These are phyloP conservation scores for Sclerotinia nivalis DNA, from an alignment of 2,329 filamentous ascomycete species.

Conservation along the genomic window DNA sequence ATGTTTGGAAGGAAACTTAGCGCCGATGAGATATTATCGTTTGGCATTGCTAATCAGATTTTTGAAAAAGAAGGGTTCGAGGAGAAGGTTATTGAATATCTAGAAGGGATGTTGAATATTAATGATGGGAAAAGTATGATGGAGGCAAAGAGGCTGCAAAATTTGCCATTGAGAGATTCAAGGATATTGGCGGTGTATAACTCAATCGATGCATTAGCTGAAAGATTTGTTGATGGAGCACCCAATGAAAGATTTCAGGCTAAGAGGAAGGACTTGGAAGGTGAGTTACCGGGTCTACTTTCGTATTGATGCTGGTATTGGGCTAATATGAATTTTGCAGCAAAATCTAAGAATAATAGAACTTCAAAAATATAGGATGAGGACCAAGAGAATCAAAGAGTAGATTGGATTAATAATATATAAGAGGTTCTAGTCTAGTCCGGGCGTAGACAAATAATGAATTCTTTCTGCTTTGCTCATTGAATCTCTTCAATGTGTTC, in stretches of 20 bases:
- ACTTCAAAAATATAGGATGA: slow-evolving; percentile 31
- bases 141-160: slow-evolving; percentile 53
- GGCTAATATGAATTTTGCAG: slow-evolving; percentile 24
- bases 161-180: slow-evolving; percentile 47
- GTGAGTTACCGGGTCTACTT: slow-evolving; percentile 25
- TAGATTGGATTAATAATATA: background rate
- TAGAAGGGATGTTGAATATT: slow-evolving; percentile 46
- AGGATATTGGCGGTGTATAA: slow-evolving; percentile 51
- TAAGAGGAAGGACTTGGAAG: slow-evolving; percentile 43
- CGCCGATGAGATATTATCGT: slow-evolving; percentile 46
- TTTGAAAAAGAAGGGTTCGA: slow-evolving; percentile 48
- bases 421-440: background rate
- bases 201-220: slow-evolving; percentile 49
- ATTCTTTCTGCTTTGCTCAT: background rate
- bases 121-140: slow-evolving; percentile 56
- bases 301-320: background rate
- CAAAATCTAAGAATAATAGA: slow-evolving; percentile 31
- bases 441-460: background rate
- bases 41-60: slow-evolving; percentile 50
- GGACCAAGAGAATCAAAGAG: background rate
- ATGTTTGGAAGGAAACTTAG: slow-evolving; percentile 52
- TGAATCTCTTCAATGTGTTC: too few species aligned
- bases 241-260: slow-evolving; percentile 47
- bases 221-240: slow-evolving; percentile 51
- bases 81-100: slow-evolving; percentile 44